Conservation (phyloP, 2,329 filamentous ascomycete species). For the Aspergillus puulaauensis region DNA sequence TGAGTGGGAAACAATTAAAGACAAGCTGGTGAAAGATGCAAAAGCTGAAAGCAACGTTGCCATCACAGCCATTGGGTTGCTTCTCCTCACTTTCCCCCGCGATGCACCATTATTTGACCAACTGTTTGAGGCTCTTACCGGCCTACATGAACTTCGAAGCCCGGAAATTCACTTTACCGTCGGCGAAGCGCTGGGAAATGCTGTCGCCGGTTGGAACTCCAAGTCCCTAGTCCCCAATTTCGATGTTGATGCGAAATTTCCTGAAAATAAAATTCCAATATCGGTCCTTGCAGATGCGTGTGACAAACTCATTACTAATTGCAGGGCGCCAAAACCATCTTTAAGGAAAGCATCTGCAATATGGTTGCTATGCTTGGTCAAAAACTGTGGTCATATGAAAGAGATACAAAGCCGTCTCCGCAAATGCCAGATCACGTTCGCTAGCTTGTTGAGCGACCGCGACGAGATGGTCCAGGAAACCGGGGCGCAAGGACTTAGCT, state of each 20-base stretch:
- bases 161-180: slow-evolving; percentile 87
- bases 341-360: slow-evolving; percentile 90
- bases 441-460: slow-evolving; percentile 78
- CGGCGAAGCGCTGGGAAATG: slow-evolving; percentile 80
- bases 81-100: slow-evolving; percentile 58
- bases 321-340: slow-evolving; percentile 81
- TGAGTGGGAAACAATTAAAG: slow-evolving; percentile 52
- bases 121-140: slow-evolving; percentile 69
- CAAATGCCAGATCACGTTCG: slow-evolving; percentile 82
- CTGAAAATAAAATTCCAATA: slow-evolving; percentile 37
- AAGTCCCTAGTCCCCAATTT: slow-evolving; percentile 72
- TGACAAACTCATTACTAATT: slow-evolving; percentile 73
- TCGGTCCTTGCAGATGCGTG: slow-evolving; percentile 57
- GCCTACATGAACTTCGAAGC: slow-evolving; percentile 78
- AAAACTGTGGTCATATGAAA: slow-evolving; percentile 78
- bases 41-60: slow-evolving; percentile 81
- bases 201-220: slow-evolving; percentile 79
- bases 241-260: slow-evolving; percentile 64
- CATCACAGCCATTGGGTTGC: slow-evolving; percentile 74
- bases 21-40: slow-evolving; percentile 65
- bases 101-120: slow-evolving; percentile 37
- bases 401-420: slow-evolving; percentile 73
- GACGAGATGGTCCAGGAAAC: slow-evolving; percentile 97
- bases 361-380: slow-evolving; percentile 88
- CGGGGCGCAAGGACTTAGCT: slow-evolving; percentile 81